Base-by-base conservation (phyloP, 306 rosid species). In the Purshia tridentata region DNA sequence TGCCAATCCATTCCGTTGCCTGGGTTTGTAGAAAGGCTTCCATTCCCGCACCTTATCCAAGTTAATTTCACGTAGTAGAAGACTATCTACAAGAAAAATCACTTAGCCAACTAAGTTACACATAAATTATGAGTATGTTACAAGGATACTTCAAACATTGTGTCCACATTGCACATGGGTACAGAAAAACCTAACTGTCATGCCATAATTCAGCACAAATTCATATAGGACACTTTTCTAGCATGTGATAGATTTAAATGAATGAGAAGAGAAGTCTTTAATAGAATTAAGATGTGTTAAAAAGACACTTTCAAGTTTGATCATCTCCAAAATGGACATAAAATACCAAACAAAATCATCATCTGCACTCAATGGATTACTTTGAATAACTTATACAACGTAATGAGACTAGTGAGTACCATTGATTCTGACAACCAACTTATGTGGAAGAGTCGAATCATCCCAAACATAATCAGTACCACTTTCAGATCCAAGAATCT, bases 381-480 rank as follows among this genome's bases (percentile, higher is more conserved):
- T 49, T 23, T 46, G 12, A 78, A 68, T 60, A 37, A 14, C 63
- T 56, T 69, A 56, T 53, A 78, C 5, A 61, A 10, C 57, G 16
- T 4, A 59, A 50, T 14, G 70, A 77, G 74, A 79, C 42, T 29
- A 74, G 44, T 37, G 67, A 47, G 56, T 80, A 91, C 97, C 97
- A 76, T 81, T 80, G 48, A 91, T 83, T 74, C 77, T 86, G 81
- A 91, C 79, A 69, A 88, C 89, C 77, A 94, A 74, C 70, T 72
- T 87, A 74, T 66, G 98, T 9, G 96, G 97, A 84, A 88, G 95
- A 76, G 94, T 91, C 65, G 86, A 51, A 80, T 94, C 95, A 89
- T 89, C 98, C 98, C 98, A 94, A 65, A 90, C 96, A 89, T 86
- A 94, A 86, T 91, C 88, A 67, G 84, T 85, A 54, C 78, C 80